phyloP scores from a whole-genome alignment of 306 rosid genomes.

The Malus sieversii region DNA sequence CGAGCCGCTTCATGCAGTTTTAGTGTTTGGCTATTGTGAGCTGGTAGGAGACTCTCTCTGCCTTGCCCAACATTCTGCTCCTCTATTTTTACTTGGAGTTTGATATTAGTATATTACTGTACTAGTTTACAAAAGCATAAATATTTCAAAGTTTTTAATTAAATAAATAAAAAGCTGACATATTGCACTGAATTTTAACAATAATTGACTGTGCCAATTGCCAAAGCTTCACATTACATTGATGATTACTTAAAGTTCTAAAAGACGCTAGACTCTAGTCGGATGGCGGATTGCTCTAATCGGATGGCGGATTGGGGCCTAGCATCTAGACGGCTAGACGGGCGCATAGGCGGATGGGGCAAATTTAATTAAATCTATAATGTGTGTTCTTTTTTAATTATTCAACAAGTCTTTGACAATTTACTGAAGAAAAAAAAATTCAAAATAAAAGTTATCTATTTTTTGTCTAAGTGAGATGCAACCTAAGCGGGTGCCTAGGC shows the following conservation, averaged over 20 bases:
- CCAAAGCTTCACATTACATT: background rate
- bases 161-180: background rate
- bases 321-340: fast-evolving
- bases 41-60: background rate
- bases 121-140: background rate
- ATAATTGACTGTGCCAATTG: background rate
- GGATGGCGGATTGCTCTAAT: fast-evolving
- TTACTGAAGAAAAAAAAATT: no score
- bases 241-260: background rate
- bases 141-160: no score
- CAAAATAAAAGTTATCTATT: no score
- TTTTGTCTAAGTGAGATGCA: no score
- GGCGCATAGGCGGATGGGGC: no score
- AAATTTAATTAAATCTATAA: no score
- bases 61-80: conserved; percentile 28
- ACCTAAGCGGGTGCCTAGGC: no score
- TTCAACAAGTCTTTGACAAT: no score
- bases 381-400: no score
- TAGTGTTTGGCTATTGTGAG: conserved; percentile 21
- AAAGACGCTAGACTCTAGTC: fast-evolving
- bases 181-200: background rate
- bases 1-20: background rate
- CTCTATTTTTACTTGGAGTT: conserved; percentile 5
- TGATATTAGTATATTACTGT: background rate
- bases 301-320: fast-evolving